These are phyloP conservation scores for Madurella mycetomatis DNA, from an alignment of 2,329 filamentous ascomycete species.

Conservation along the genomic window DNA sequence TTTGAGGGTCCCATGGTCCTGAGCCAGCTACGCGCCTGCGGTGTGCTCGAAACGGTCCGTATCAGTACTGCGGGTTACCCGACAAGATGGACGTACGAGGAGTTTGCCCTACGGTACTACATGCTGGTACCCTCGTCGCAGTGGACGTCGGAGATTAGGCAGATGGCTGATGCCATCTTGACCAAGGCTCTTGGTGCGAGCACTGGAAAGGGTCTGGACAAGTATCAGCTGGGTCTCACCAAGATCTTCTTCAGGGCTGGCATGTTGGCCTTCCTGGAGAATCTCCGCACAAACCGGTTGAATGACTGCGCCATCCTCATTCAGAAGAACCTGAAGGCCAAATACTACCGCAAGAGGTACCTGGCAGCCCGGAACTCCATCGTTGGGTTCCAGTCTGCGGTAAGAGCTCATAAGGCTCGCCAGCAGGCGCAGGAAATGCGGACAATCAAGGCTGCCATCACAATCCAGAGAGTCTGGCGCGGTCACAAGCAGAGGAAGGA, in stretches of 20 bases:
- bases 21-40: conserved; percentile 92
- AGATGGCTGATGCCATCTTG: conserved; percentile 91
- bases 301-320: conserved; percentile 97
- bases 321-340: conserved; percentile 94
- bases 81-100: conserved; percentile 97
- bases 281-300: conserved; percentile 80
- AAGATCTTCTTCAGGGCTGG: conserved; percentile 99
- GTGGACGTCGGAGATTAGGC: conserved; percentile 90
- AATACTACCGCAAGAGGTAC: conserved; percentile 91
- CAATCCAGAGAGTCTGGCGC: conserved; percentile 92
- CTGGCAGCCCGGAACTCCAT: conserved; percentile 81
- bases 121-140: conserved; percentile 87
- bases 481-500: conserved; percentile 83
- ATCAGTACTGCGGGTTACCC: conserved; percentile 98
- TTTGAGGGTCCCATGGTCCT: conserved; percentile 99
- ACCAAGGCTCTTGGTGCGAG: conserved; percentile 79
- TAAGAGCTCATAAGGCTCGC: conserved; percentile 73
- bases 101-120: conserved; percentile 96
- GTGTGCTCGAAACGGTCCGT: conserved; percentile 96
- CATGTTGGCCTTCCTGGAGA: conserved; percentile 97
- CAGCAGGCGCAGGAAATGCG: conserved; percentile 75
- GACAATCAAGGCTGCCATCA: conserved; percentile 80
- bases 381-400: conserved; percentile 71
- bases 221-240: conserved; percentile 94
- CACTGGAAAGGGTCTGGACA: conserved; percentile 72